Evolutionary conservation across 2,329 filamentous ascomycete species (phyloP).

Genomic region (Harringtonia lauricola): DNA sequence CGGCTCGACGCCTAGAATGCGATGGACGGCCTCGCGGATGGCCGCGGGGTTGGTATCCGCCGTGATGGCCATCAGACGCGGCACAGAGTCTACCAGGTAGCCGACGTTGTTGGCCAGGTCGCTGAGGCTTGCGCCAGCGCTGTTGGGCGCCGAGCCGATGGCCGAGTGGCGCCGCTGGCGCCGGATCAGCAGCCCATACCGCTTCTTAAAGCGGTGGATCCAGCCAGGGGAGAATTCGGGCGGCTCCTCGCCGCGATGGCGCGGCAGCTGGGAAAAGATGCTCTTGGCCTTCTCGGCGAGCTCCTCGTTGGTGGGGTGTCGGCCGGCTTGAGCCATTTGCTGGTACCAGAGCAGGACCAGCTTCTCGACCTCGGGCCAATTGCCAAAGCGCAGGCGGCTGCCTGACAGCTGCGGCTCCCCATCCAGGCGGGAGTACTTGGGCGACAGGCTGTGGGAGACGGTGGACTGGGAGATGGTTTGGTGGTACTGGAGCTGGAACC

Average conservation of each 20-base stretch:
- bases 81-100: slow-evolving; percentile 50
- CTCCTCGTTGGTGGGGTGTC: slow-evolving; percentile 51
- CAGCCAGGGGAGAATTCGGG: slow-evolving; percentile 53
- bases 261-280: slow-evolving; percentile 46
- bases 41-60: slow-evolving; percentile 48
- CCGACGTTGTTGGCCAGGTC: slow-evolving; percentile 44
- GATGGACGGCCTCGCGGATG: slow-evolving; percentile 45
- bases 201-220: slow-evolving; percentile 55
- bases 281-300: slow-evolving; percentile 50
- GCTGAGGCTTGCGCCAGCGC: slow-evolving; percentile 17
- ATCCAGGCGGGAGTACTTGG: slow-evolving; percentile 51
- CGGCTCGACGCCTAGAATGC: slow-evolving; percentile 43
- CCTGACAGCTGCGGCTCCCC: slow-evolving; percentile 51
- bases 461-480: slow-evolving; percentile 53
- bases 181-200: slow-evolving; percentile 46
- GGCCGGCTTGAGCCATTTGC: slow-evolving; percentile 37
- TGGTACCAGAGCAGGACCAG: slow-evolving; percentile 45
- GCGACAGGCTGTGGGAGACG: slow-evolving; percentile 50
- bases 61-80: slow-evolving; percentile 46
- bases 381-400: slow-evolving; percentile 49
- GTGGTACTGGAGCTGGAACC: slow-evolving; percentile 47
- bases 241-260: slow-evolving; percentile 47
- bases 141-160: background rate
- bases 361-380: slow-evolving; percentile 53
- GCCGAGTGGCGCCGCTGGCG: slow-evolving; percentile 38